Percentiles rank a stretch among this genome's conserved stretches.
Conservation (phyloP, 345 rosid genomes). For the Cardamine resedifolia region DNA sequence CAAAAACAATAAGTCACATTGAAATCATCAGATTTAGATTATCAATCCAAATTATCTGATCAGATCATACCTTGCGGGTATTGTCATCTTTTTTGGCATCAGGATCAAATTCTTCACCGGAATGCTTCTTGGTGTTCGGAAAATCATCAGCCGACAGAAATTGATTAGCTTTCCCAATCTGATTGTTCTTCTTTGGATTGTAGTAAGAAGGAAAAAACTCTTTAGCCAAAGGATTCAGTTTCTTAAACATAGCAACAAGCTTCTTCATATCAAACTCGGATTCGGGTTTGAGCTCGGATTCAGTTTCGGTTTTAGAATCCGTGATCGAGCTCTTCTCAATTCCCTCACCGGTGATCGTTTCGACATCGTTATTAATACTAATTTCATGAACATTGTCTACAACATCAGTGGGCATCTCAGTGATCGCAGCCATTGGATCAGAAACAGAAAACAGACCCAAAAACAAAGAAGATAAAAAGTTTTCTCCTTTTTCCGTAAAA, state of each 20-base stretch:
- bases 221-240: slow-evolving; percentile 81
- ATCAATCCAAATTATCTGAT: not conserved
- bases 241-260: slow-evolving; percentile 80
- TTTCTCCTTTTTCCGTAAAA: not conserved
- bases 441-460: not conserved
- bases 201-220: slow-evolving; percentile 75
- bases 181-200: slow-evolving; percentile 37
- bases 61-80: slow-evolving; percentile 22
- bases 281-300: slow-evolving; percentile 51
- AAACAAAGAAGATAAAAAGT: not conserved
- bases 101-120: slow-evolving; percentile 32
- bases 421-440: slow-evolving; percentile 68
- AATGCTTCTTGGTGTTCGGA: slow-evolving; percentile 33
- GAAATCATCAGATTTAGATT: not conserved
- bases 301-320: slow-evolving; percentile 43
- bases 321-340: slow-evolving; percentile 36
- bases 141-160: slow-evolving; percentile 41
- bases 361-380: slow-evolving; percentile 28
- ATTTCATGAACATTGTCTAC: slow-evolving; percentile 45
- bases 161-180: slow-evolving; percentile 30
- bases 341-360: slow-evolving; percentile 11
- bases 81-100: slow-evolving; percentile 37
- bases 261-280: slow-evolving; percentile 63
- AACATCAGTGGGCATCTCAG: slow-evolving; percentile 46
- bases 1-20: not conserved